These are phyloP conservation scores for Puccinia hordei DNA, from an alignment of 1,284 basidiomycete species.

Conservation along the genomic window DNA sequence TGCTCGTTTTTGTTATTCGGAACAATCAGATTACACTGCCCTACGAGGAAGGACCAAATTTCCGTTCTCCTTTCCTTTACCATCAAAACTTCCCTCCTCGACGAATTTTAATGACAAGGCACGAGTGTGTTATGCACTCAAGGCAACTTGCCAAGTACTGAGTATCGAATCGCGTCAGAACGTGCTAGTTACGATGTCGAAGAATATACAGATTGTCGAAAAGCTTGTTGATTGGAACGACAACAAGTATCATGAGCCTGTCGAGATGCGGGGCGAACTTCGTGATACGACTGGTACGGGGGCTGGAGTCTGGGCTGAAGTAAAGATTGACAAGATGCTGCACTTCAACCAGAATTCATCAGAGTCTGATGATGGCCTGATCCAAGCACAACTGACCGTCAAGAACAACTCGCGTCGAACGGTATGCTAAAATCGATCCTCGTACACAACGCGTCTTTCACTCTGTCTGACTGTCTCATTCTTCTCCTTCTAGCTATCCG, in stretches of 20 bases:
- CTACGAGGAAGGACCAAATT: constrained; percentile 57
- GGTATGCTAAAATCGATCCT: constrained; percentile 2
- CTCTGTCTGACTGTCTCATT: neutral
- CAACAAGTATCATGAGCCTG: constrained; percentile 38
- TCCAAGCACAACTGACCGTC: constrained; percentile 41
- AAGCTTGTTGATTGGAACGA: constrained; percentile 48
- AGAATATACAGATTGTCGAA: constrained; percentile 51
- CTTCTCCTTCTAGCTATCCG: constrained; percentile 30
- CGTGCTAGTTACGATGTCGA: constrained; percentile 50
- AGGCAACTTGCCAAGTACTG: constrained; percentile 53
- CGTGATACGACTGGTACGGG: constrained; percentile 47
- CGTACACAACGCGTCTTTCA: neutral
- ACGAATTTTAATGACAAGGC: constrained; percentile 55
- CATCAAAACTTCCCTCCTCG: constrained; percentile 54
- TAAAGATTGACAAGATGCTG: constrained; percentile 35
- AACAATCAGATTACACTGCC: constrained; percentile 54
- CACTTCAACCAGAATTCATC: constrained; percentile 26
- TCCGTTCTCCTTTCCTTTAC: constrained; percentile 55
- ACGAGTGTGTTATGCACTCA: constrained; percentile 54
- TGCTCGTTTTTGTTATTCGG: constrained; percentile 22
- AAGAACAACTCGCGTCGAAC: constrained; percentile 45
- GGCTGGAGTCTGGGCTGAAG: constrained; percentile 47
- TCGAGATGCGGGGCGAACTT: constrained; percentile 54
- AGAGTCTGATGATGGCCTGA: constrained; percentile 18
- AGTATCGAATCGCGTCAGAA: constrained; percentile 51